A percentile compares a stretch with the other conserved stretches of the same genome.
Conservation (phyloP, 2,329 filamentous ascomycete species). For the Alternaria hordeiaustralica region DNA sequence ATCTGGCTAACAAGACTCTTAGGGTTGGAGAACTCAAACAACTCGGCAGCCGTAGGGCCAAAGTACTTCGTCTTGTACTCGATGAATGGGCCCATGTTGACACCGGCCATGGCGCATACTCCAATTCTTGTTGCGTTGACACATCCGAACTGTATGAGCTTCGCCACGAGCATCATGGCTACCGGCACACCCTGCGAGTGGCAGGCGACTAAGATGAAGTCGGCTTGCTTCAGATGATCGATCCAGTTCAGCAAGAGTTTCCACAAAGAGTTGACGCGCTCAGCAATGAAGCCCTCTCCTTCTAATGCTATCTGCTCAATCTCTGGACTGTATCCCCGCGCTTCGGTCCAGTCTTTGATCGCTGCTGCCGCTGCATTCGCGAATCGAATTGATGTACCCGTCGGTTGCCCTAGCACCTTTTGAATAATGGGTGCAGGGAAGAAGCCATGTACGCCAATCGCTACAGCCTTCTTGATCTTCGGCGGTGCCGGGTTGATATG, state of each 20-base stretch:
- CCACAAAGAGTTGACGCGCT: constrained; percentile 92
- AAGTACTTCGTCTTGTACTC: constrained; percentile 91
- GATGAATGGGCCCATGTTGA: constrained; percentile 89
- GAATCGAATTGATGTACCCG: constrained; percentile 92
- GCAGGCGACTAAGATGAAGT: constrained; percentile 89
- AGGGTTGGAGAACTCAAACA: constrained; percentile 90
- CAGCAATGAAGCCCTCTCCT: constrained; percentile 89
- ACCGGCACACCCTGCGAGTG: constrained; percentile 97
- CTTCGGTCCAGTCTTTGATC: constrained; percentile 81
- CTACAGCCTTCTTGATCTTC: constrained; percentile 82
- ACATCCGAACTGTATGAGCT: constrained; percentile 88
- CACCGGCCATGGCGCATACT: constrained; percentile 87
- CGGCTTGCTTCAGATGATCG: constrained; percentile 83
- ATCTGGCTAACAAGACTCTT: constrained; percentile 81
- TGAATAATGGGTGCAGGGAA: constrained; percentile 88
- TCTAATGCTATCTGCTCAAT: constrained; percentile 95
- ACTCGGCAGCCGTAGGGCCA: constrained; percentile 87
- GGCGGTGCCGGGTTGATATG: constrained; percentile 72
- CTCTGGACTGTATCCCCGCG: constrained; percentile 71
- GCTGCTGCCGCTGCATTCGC: constrained; percentile 84
- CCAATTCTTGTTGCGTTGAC: constrained; percentile 76
- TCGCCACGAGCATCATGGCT: constrained; percentile 87
- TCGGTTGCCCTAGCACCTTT: constrained; percentile 92
- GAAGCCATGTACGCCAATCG: constrained; percentile 92
- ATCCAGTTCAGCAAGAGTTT: constrained; percentile 94